These are phyloP conservation scores for Candida parachauliodes DNA, from an alignment of 805 yeast species.

Conservation along the genomic window DNA sequence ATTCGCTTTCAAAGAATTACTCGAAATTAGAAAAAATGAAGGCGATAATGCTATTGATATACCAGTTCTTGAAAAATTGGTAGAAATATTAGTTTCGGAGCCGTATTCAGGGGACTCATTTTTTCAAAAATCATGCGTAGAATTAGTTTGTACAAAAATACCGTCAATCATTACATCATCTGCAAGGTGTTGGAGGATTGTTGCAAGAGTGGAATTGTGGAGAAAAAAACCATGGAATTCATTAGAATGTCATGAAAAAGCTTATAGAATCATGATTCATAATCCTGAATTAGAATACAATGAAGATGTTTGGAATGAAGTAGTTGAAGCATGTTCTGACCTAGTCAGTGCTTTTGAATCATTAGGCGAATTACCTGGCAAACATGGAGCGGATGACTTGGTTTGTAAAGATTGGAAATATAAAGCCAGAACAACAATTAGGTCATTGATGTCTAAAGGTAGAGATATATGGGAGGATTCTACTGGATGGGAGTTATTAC, in stretches of 20 bases:
- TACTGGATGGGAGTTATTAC: constrained; percentile 68
- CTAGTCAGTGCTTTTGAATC: constrained; percentile 83
- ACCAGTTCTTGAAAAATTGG: constrained; percentile 70
- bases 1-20: constrained; percentile 63
- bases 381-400: constrained; percentile 72
- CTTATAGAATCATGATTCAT: constrained; percentile 67
- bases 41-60: constrained; percentile 64
- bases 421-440: constrained; percentile 68
- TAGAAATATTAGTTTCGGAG: constrained; percentile 54
- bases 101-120: constrained; percentile 48
- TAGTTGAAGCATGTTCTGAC: constrained; percentile 75
- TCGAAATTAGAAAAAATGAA: constrained; percentile 52
- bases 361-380: constrained; percentile 81
- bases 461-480: constrained; percentile 75
- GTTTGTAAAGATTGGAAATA: constrained; percentile 92
- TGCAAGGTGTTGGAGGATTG: constrained; percentile 73
- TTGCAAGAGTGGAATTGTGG: constrained; percentile 88
- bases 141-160: constrained; percentile 63
- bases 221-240: constrained; percentile 84
- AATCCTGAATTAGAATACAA: constrained; percentile 60
- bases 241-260: constrained; percentile 80
- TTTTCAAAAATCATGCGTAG: constrained; percentile 67
- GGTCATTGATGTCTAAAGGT: constrained; percentile 78
- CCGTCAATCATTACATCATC: constrained; percentile 68
- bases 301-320: constrained; percentile 68